A percentile compares a stretch with the other conserved stretches of the same genome.
These are phyloP conservation scores for Sphaceloma murrayae DNA, from an alignment of 2,329 filamentous ascomycete genomes.

Conservation along the genomic window DNA sequence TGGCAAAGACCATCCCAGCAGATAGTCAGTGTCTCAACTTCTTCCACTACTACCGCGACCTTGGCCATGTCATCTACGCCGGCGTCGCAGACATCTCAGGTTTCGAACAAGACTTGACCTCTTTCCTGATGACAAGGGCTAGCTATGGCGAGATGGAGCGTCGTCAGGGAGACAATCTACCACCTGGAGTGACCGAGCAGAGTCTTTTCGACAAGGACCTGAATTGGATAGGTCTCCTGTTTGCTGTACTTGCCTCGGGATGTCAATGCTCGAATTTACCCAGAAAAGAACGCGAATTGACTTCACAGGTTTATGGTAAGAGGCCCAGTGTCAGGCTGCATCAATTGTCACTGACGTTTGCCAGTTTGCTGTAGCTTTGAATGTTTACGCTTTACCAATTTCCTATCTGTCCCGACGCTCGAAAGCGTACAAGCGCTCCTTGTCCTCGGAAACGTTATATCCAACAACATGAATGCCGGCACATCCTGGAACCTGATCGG, in stretches of 20 bases:
- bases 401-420: conserved; percentile 51
- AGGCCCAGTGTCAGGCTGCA: not conserved
- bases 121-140: conserved; percentile 45
- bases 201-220: conserved; percentile 49
- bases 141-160: conserved; percentile 21
- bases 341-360: conserved; percentile 24
- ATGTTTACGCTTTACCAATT: conserved; percentile 54
- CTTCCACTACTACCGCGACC: conserved; percentile 49
- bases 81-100: conserved; percentile 47
- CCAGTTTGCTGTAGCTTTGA: conserved; percentile 55
- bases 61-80: conserved; percentile 51
- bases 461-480: conserved; percentile 56
- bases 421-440: conserved; percentile 54
- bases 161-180: conserved; percentile 25
- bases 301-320: conserved; percentile 53
- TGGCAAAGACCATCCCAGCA: conserved; percentile 49
- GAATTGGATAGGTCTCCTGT: conserved; percentile 50
- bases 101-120: conserved; percentile 46
- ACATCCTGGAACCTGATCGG: conserved; percentile 53
- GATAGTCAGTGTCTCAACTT: conserved; percentile 51
- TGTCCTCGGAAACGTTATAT: conserved; percentile 53
- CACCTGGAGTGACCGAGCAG: conserved; percentile 42
- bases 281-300: conserved; percentile 51
- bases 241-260: conserved; percentile 53
- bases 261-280: conserved; percentile 51